A percentile compares a stretch with the other conserved stretches of the same genome.
phyloP scores from a whole-genome alignment of 1,284 basidiomycete species.

The Inonotus hispidus region DNA sequence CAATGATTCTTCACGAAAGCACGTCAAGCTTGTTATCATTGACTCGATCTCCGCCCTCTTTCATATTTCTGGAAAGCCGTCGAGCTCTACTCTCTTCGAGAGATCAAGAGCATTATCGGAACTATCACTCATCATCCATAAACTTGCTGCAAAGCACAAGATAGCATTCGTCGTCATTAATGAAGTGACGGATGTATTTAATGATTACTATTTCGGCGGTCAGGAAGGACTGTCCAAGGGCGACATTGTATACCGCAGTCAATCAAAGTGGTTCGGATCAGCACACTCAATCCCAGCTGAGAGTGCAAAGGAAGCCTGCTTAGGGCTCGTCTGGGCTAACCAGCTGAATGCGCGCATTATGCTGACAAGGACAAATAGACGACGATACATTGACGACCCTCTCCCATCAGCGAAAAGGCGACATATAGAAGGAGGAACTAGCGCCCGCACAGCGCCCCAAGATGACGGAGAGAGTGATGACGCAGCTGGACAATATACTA shows the following conservation, averaged over 20 bases:
- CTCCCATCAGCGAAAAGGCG: conserved; percentile 33
- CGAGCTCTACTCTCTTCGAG: conserved; percentile 55
- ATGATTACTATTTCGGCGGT: conserved; percentile 27
- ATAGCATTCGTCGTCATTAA: conserved; percentile 82
- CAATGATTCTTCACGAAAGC: conserved; percentile 34
- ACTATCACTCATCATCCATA: conserved; percentile 63
- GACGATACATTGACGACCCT: conserved; percentile 47
- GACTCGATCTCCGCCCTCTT: conserved; percentile 83
- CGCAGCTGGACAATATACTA: conserved; percentile 33
- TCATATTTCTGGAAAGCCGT: conserved; percentile 51
- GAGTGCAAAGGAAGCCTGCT: conserved; percentile 66
- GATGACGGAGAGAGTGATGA: conserved; percentile 23
- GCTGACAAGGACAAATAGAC: conserved; percentile 69
- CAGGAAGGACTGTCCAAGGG: conserved; percentile 24
- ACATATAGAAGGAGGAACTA: conserved; percentile 19
- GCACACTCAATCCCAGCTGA: conserved; percentile 52
- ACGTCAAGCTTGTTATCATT: conserved; percentile 68
- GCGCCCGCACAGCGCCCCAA: not conserved
- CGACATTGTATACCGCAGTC: conserved; percentile 61
- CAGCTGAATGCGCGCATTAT: conserved; percentile 81
- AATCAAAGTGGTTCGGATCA: conserved; percentile 72
- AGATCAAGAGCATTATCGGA: conserved; percentile 66
- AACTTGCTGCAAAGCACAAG: conserved; percentile 53
- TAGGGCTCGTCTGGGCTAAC: conserved; percentile 91
- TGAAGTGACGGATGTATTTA: conserved; percentile 77